Evolutionary conservation across 2,329 filamentous ascomycete species (phyloP).

Genomic region (Nemania sp.): DNA sequence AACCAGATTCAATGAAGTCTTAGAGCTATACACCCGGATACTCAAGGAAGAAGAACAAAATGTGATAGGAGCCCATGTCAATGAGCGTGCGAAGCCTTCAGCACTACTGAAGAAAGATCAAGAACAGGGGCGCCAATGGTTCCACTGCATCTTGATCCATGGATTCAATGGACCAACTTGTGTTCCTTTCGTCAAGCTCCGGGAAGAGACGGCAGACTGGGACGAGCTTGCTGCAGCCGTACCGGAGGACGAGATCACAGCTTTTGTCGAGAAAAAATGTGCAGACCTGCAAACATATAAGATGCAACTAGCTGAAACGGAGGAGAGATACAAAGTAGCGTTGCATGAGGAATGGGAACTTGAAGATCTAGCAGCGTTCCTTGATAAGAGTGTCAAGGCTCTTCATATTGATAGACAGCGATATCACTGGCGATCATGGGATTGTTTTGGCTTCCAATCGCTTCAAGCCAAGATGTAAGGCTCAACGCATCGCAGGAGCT

Average conservation of each 20-base stretch:
- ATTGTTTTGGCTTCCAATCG: too few species aligned
- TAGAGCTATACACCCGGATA: conserved; percentile 6
- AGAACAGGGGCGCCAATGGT: conserved; percentile 7
- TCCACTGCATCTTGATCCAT: conserved; percentile 17
- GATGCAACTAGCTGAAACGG: conserved; percentile 6
- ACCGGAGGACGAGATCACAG: conserved; percentile 3
- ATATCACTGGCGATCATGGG: conserved; percentile 11
- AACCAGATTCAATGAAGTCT: conserved; percentile 9
- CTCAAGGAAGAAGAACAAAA: conserved; percentile 12
- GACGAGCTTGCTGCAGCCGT: conserved; percentile 14
- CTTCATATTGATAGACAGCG: conserved; percentile 7
- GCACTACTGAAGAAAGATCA: conserved; percentile 4
- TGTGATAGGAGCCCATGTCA: background rate
- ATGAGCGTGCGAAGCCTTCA: conserved; percentile 12
- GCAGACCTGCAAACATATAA: conserved; percentile 4
- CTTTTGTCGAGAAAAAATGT: conserved; percentile 11
- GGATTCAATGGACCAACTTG: conserved; percentile 12
- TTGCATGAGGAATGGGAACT: too few species aligned
- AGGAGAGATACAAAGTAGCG: conserved; percentile 4
- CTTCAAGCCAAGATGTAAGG: too few species aligned
- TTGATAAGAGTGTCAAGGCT: conserved; percentile 4
- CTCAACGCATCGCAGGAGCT: too few species aligned
- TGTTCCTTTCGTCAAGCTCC: conserved; percentile 16
- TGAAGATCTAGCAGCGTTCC: conserved; percentile 4
- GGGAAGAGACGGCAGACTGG: conserved; percentile 15